phyloP scores from a whole-genome alignment of 1,284 basidiomycete genomes.

The Trametes pubescens region DNA sequence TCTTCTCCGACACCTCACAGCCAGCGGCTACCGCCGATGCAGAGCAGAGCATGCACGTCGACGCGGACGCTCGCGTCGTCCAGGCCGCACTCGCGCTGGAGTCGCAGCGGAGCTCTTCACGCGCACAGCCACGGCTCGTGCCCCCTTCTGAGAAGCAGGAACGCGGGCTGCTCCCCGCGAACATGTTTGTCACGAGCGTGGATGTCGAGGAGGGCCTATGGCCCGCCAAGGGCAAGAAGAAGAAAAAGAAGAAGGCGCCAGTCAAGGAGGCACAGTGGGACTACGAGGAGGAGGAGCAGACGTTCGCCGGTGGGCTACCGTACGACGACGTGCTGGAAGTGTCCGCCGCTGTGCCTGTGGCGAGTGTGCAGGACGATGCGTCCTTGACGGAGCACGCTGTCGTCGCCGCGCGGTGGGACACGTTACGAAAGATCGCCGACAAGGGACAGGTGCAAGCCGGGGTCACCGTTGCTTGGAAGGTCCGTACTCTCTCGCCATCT shows the following conservation, averaged over 20 bases:
- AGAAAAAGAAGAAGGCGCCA: conserved; percentile 19
- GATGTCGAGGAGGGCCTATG: conserved; percentile 64
- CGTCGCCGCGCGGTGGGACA: conserved; percentile 53
- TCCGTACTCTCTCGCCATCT: conserved; percentile 28
- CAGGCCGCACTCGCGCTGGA: conserved; percentile 16
- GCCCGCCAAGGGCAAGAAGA: conserved; percentile 33
- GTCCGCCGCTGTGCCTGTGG: not conserved
- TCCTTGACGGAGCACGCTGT: conserved; percentile 47
- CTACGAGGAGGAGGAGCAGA: conserved; percentile 26
- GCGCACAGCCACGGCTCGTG: conserved; percentile 52
- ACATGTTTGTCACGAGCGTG: conserved; percentile 72
- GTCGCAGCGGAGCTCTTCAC: conserved; percentile 57
- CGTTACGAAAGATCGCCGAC: conserved; percentile 42
- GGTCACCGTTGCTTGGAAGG: conserved; percentile 61
- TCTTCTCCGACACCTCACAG: conserved; percentile 51
- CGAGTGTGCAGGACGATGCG: not conserved
- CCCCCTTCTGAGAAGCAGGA: conserved; percentile 71
- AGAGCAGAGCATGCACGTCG: conserved; percentile 21
- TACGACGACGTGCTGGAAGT: conserved; percentile 33
- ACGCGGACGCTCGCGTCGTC: conserved; percentile 18
- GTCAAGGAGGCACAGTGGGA: conserved; percentile 12
- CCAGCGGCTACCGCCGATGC: too few relatives aligned
- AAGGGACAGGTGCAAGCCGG: conserved; percentile 47
- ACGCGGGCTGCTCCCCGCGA: conserved; percentile 57
- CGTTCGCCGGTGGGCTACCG: conserved; percentile 32